Evolutionary conservation across 352 stramenopile species (phyloP), one percentile per base, ranked within the genome.

Genomic region (Phytophthora hibernalis): DNA sequence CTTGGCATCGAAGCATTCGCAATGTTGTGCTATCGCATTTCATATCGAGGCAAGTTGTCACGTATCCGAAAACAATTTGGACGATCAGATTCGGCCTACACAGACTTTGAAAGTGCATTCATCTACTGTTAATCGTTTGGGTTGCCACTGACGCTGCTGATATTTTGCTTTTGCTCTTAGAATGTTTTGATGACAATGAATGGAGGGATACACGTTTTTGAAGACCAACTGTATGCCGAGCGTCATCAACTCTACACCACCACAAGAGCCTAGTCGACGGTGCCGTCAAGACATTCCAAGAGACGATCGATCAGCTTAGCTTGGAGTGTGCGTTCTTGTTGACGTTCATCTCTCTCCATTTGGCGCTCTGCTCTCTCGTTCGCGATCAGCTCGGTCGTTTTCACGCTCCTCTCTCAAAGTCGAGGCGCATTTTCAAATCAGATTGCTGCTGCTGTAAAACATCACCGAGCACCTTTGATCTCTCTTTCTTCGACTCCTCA

Each of bases 11-110:
- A 44, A 7, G 15, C 16, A 22, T 22, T 44, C 24, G 54, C 44
- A 11, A 62, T 64, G 55, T 22, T 64, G 5, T 64, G 45, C 15
- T 56, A 55, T 51, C 20, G 31, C 0, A 4, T 64, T 11, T 56
- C 55, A 21, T 64, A 56, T n/a, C 33, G 35, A 3, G 44, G 44
- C 1, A 55, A 64, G 33, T 33, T 56, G 3, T 55, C 55, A 2
- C 18, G 33, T 4, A 64, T 55, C 51, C 31, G 35, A 6, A 64
- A 56, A 45, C 55, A 55, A 13, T 42, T 64, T 28, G 55, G 33
- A 0, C 35, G 55, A 4, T 64, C 44, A 2, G 55, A 64, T 35
- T 8, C 55, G 2, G 9, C 55, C n/a, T n/a, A n/a, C n/a, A n/a
- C n/a, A n/a, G n/a, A n/a, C n/a, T n/a, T n/a, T n/a, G n/a, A n/a